These are phyloP conservation scores for Neoascochyta sp. DNA, from an alignment of 2,329 filamentous ascomycete species.

Conservation along the genomic window DNA sequence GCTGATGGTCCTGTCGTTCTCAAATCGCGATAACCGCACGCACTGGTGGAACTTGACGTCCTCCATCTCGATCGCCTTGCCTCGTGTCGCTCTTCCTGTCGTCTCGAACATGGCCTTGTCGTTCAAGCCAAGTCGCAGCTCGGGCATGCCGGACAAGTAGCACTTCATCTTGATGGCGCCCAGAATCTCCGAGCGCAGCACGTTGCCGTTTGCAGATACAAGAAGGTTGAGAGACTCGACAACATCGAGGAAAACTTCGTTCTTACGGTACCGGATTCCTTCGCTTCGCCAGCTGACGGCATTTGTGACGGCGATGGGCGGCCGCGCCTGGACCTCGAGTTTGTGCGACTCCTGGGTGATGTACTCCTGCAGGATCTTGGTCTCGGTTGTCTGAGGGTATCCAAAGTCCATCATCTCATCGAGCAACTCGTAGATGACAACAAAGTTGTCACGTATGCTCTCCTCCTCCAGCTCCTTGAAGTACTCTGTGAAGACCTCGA, in stretches of 20 bases:
- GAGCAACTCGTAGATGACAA: slow-evolving; percentile 96
- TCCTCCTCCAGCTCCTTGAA: slow-evolving; percentile 99
- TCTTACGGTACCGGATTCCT: slow-evolving; percentile 97
- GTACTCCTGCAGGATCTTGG: slow-evolving; percentile 96
- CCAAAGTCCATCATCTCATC: slow-evolving; percentile 99
- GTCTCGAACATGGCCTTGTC: slow-evolving; percentile 99
- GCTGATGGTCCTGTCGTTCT: slow-evolving; percentile 97
- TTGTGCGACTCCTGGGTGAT: slow-evolving; percentile 99
- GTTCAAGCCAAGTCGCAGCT: slow-evolving; percentile 88
- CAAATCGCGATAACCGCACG: slow-evolving; percentile 89
- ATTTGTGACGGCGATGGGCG: slow-evolving; percentile 96
- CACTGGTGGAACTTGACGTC: slow-evolving; percentile 99
- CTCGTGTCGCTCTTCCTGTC: slow-evolving; percentile 85
- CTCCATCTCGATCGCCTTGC: slow-evolving; percentile 99
- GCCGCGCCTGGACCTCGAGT: slow-evolving; percentile 90
- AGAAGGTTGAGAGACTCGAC: slow-evolving; percentile 95
- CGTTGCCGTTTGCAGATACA: slow-evolving; percentile 90
- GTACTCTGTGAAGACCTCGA: slow-evolving; percentile 99
- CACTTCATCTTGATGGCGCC: slow-evolving; percentile 99
- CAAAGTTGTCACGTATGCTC: slow-evolving; percentile 98
- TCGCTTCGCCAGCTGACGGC: slow-evolving; percentile 97
- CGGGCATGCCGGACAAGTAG: slow-evolving; percentile 97
- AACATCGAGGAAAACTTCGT: slow-evolving; percentile 98
- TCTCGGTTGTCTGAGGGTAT: slow-evolving; percentile 96
- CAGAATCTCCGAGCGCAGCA: slow-evolving; percentile 91